Percentiles rank a stretch among this genome's conserved stretches.
These are phyloP conservation scores for Monosporascus sp. DNA, from an alignment of 2,329 filamentous ascomycete genomes.

Conservation along the genomic window DNA sequence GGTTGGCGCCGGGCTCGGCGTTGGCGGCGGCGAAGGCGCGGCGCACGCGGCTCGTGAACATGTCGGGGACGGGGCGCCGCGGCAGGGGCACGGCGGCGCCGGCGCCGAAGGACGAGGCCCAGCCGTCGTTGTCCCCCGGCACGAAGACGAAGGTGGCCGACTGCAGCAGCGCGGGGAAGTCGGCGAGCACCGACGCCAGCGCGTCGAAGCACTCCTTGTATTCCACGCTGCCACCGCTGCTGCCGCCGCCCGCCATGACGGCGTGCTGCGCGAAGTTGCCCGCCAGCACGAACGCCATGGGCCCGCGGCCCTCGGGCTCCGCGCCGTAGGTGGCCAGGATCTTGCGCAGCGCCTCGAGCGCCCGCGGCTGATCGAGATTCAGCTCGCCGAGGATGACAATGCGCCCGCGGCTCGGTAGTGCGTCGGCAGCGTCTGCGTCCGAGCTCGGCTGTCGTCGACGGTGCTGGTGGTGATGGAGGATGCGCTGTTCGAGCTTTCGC, in stretches of 20 bases:
- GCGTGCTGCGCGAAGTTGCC: conserved; percentile 74
- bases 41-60: conserved; percentile 85
- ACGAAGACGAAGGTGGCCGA: conserved; percentile 85
- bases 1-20: conserved; percentile 53
- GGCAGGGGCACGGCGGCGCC: conserved; percentile 69
- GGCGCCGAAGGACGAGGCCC: conserved; percentile 79
- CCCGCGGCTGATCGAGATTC: conserved; percentile 78
- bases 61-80: conserved; percentile 67
- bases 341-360: conserved; percentile 73
- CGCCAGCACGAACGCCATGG: conserved; percentile 74
- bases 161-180: conserved; percentile 76
- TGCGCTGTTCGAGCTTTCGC: conserved; percentile 69
- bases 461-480: conserved; percentile 42
- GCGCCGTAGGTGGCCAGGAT: conserved; percentile 70
- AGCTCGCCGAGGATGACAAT: conserved; percentile 80
- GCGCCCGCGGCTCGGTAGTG: conserved; percentile 38
- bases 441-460: conserved; percentile 26
- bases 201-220: conserved; percentile 96
- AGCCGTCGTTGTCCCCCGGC: conserved; percentile 96
- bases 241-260: conserved; percentile 62
- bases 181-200: conserved; percentile 73
- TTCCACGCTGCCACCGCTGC: conserved; percentile 77
- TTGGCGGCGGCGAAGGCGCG: conserved; percentile 77
- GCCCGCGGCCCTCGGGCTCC: conserved; percentile 58
- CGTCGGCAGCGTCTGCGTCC: conserved; percentile 21